A percentile compares a stretch with the other conserved stretches of the same genome.
Conservation (phyloP, 306 rosid genomes). For the Trifolium repens region DNA sequence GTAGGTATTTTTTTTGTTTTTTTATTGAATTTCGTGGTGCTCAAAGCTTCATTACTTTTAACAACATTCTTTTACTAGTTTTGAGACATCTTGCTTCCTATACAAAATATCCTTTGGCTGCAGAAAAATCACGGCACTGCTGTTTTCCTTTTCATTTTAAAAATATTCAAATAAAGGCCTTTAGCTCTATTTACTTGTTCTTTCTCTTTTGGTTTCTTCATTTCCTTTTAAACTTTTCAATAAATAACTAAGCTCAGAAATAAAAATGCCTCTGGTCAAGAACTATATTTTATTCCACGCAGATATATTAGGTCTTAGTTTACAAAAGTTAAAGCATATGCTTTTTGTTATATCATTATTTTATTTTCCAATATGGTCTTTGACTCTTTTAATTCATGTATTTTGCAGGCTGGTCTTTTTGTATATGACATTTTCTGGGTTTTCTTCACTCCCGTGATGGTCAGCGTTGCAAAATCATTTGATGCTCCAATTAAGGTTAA, state of each 20-base stretch:
- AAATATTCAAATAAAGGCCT: slow-evolving; percentile 16
- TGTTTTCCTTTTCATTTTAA: slow-evolving; percentile 8
- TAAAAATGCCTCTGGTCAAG: neutral
- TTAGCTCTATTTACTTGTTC: slow-evolving; percentile 1
- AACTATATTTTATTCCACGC: slow-evolving; percentile 1
- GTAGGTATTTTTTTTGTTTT: slow-evolving; percentile 51
- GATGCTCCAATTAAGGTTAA: slow-evolving; percentile 99
- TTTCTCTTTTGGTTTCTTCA: neutral
- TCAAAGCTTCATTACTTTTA: neutral
- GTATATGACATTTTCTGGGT: slow-evolving; percentile 99
- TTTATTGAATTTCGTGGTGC: slow-evolving; percentile 1
- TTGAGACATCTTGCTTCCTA: slow-evolving; percentile 1
- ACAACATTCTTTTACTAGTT: neutral
- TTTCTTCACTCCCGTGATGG: slow-evolving; percentile 99
- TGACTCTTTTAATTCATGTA: slow-evolving; percentile 37
- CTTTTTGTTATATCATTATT: neutral
- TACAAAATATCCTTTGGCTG: slow-evolving; percentile 21
- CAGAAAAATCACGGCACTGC: slow-evolving; percentile 13
- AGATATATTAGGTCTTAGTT: slow-evolving; percentile 22
- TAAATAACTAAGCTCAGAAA: slow-evolving; percentile 13
- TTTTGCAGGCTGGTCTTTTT: slow-evolving; percentile 87
- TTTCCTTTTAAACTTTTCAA: slow-evolving; percentile 10
- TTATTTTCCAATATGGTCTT: slow-evolving; percentile 22
- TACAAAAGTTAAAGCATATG: slow-evolving; percentile 13
- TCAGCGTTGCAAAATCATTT: slow-evolving; percentile 98